Conservation (phyloP, 75 land plant genomes). For the Pinus tabuliformis region DNA sequence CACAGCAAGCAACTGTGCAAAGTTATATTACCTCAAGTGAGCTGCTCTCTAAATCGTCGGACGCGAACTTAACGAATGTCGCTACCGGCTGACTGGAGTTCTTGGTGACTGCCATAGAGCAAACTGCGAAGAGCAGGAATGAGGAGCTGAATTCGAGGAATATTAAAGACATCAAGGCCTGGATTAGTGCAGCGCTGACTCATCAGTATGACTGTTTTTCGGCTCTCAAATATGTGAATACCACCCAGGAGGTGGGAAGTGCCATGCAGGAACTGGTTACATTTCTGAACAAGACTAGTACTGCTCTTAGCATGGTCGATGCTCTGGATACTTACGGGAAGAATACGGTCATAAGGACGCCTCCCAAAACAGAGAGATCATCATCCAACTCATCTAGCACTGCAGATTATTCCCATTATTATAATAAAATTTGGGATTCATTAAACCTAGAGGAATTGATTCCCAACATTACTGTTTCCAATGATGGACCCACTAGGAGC, state of each 20-base stretch:
- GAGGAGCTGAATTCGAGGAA: neutral
- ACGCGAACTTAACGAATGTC: slow-evolving; percentile 20
- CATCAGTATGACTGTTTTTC: slow-evolving; percentile 29
- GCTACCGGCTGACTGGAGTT: slow-evolving; percentile 34
- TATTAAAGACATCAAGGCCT: slow-evolving; percentile 34
- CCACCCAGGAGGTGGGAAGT: neutral
- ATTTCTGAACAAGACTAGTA: slow-evolving; percentile 15
- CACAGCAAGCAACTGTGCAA: neutral
- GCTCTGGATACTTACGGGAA: slow-evolving; percentile 27
- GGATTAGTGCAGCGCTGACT: slow-evolving; percentile 35
- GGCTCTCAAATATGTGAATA: slow-evolving; percentile 19
- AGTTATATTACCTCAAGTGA: neutral
- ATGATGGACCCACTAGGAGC: slow-evolving; percentile 13
- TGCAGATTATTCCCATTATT: neutral
- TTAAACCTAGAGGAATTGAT: slow-evolving; percentile 10
- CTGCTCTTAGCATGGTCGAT: slow-evolving; percentile 43
- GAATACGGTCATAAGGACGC: slow-evolving; percentile 25
- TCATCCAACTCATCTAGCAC: neutral
- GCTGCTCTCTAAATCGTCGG: neutral
- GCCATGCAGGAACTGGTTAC: slow-evolving; percentile 1
- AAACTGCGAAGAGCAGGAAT: slow-evolving; percentile 8
- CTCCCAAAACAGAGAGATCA: slow-evolving; percentile 22
- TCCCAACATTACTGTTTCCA: slow-evolving; percentile 46
- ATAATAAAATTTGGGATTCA: neutral
- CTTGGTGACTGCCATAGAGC: slow-evolving; percentile 16